Conservation (phyloP, 2,329 filamentous ascomycete species). For the Diaporthe sp. region DNA sequence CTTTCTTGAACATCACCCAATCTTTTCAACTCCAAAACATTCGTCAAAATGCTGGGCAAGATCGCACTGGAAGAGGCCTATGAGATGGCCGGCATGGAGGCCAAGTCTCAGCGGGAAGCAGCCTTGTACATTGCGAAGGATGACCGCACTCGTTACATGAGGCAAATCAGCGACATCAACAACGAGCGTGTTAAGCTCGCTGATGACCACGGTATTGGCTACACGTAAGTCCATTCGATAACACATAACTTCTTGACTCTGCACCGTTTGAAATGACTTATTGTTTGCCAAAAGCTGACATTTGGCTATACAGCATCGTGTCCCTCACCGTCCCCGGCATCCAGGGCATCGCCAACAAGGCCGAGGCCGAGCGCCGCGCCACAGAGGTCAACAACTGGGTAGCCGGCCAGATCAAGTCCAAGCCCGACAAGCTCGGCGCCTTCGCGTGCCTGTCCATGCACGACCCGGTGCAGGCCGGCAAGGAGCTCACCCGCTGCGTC, state of each 20-base stretch:
- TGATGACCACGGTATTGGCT: constrained; percentile 58
- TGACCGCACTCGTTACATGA: constrained; percentile 33
- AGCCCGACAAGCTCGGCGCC: constrained; percentile 58
- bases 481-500: constrained; percentile 66
- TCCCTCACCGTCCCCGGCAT: constrained; percentile 63
- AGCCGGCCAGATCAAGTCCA: constrained; percentile 52
- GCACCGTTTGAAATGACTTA: no score
- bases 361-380: constrained; percentile 56
- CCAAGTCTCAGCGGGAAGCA: constrained; percentile 35
- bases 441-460: constrained; percentile 67
- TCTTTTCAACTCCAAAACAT: background rate
- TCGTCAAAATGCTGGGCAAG: constrained; percentile 33
- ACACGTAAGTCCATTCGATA: constrained; percentile 45
- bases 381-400: constrained; percentile 58
- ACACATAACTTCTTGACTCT: no score
- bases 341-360: constrained; percentile 58
- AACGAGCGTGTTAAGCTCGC: constrained; percentile 44
- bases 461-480: constrained; percentile 61
- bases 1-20: background rate
- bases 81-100: constrained; percentile 34
- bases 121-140: constrained; percentile 32
- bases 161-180: constrained; percentile 40
- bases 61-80: constrained; percentile 38
- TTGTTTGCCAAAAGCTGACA: background rate
- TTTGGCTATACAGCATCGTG: constrained; percentile 40